phyloP scores from a whole-genome alignment of 2,329 filamentous ascomycete species.

The Pestalotiopsis sp. region DNA sequence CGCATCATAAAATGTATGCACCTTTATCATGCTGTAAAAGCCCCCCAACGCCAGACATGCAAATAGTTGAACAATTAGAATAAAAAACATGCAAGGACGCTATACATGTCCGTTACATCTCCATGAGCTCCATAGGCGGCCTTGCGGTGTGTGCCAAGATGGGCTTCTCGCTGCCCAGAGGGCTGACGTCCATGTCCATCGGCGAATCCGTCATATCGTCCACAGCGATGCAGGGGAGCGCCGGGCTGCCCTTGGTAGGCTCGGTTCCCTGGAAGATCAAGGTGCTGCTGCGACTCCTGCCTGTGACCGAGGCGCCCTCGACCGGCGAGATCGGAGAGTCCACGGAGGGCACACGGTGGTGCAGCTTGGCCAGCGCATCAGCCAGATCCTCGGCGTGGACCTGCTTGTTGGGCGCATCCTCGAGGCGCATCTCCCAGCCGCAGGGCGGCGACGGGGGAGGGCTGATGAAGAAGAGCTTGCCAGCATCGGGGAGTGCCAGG shows the following conservation, averaged over 20 bases:
- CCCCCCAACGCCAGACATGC: slow-evolving; percentile 8
- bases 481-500: slow-evolving; percentile 68
- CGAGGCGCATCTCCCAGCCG: slow-evolving; percentile 71
- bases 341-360: slow-evolving; percentile 41
- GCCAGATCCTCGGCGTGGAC: slow-evolving; percentile 72
- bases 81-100: not conserved
- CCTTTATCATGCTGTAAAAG: not conserved
- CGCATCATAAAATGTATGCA: not conserved
- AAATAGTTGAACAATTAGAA: not conserved
- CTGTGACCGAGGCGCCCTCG: slow-evolving; percentile 36
- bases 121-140: slow-evolving; percentile 69
- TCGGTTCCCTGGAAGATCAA: slow-evolving; percentile 67
- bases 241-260: slow-evolving; percentile 51
- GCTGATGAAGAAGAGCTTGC: slow-evolving; percentile 75
- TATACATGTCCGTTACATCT: slow-evolving; percentile 18
- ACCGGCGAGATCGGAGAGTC: slow-evolving; percentile 41
- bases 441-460: slow-evolving; percentile 70
- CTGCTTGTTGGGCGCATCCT: slow-evolving; percentile 71
- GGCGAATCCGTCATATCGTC: slow-evolving; percentile 68
- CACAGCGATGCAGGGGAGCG: slow-evolving; percentile 67
- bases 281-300: slow-evolving; percentile 65
- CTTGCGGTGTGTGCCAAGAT: slow-evolving; percentile 63
- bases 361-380: slow-evolving; percentile 65
- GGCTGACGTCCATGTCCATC: slow-evolving; percentile 42
- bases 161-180: slow-evolving; percentile 42